A percentile compares a stretch with the other conserved stretches of the same genome.
These are phyloP conservation scores for Backusella australiensis DNA, from an alignment of 192 early-diverging fungal genomes.

Conservation along the genomic window DNA sequence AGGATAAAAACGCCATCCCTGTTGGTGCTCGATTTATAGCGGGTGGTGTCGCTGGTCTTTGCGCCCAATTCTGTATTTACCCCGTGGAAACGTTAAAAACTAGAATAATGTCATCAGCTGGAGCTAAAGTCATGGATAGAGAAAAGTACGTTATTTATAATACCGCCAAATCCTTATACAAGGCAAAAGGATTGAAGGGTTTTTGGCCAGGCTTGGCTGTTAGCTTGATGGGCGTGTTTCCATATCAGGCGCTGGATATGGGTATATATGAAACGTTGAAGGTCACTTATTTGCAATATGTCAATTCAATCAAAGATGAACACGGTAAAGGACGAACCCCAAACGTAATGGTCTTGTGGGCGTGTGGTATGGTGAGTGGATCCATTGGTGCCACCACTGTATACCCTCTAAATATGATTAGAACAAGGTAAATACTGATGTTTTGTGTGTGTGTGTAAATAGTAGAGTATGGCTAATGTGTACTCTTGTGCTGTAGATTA, in stretches of 20 bases:
- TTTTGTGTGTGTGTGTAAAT: background rate
- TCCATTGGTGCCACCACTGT: slow-evolving; percentile 65
- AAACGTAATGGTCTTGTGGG: slow-evolving; percentile 52
- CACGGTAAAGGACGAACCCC: slow-evolving; percentile 35
- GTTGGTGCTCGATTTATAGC: slow-evolving; percentile 61
- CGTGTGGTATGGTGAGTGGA: slow-evolving; percentile 66
- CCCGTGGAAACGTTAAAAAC: slow-evolving; percentile 78
- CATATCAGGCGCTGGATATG: slow-evolving; percentile 74
- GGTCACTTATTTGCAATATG: slow-evolving; percentile 49
- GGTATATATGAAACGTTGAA: slow-evolving; percentile 72
- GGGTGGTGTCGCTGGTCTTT: slow-evolving; percentile 70
- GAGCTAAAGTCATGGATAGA: slow-evolving; percentile 3
- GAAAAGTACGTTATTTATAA: slow-evolving; percentile 35
- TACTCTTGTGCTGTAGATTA: slow-evolving; percentile 43
- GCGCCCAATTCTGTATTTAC: slow-evolving; percentile 72
- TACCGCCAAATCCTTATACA: slow-evolving; percentile 61
- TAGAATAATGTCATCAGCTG: slow-evolving; percentile 65
- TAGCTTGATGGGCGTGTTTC: slow-evolving; percentile 69
- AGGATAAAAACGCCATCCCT: slow-evolving; percentile 43
- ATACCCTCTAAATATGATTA: slow-evolving; percentile 71
- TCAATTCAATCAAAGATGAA: slow-evolving; percentile 32
- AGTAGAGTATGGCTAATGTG: background rate
- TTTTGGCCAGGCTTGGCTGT: slow-evolving; percentile 54
- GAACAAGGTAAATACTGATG: slow-evolving; percentile 57
- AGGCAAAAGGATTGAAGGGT: slow-evolving; percentile 53